Evolutionary conservation across 148 eudicot species (phyloP).

Genomic region (Camellia japonica): DNA sequence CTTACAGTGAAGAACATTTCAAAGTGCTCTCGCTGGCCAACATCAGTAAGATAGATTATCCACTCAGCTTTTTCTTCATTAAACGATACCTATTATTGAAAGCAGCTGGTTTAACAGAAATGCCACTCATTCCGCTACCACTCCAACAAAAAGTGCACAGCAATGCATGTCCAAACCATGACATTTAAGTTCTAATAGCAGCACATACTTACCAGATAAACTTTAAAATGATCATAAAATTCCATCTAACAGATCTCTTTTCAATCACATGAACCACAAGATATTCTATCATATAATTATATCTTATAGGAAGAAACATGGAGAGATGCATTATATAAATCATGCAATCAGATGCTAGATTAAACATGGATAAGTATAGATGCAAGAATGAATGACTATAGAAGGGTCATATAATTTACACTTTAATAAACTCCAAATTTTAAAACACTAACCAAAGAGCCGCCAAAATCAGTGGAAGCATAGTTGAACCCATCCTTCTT

Average conservation of each 20-base stretch:
- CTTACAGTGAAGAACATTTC: conserved; percentile 90
- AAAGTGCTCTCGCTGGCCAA: conserved; percentile 96
- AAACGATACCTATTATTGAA: conserved; percentile 75
- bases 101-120: conserved; percentile 5
- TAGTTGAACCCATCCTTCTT: conserved; percentile 96
- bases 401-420: neutral
- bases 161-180: neutral
- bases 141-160: neutral
- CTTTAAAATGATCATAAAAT: neutral
- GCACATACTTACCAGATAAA: neutral
- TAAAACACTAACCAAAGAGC: conserved; percentile 72
- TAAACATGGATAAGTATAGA: neutral
- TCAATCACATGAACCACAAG: neutral
- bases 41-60: conserved; percentile 92
- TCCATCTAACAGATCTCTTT: neutral
- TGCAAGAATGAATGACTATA: neutral
- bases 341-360: neutral
- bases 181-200: neutral
- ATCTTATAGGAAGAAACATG: conserved; percentile 5
- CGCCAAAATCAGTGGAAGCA: conserved; percentile 91
- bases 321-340: neutral
- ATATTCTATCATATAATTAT: neutral
- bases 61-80: conserved; percentile 94
- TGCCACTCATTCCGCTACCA: conserved; percentile 3
- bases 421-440: neutral